Base-by-base conservation (phyloP, 257 asterid species). In the Rhazya stricta region DNA sequence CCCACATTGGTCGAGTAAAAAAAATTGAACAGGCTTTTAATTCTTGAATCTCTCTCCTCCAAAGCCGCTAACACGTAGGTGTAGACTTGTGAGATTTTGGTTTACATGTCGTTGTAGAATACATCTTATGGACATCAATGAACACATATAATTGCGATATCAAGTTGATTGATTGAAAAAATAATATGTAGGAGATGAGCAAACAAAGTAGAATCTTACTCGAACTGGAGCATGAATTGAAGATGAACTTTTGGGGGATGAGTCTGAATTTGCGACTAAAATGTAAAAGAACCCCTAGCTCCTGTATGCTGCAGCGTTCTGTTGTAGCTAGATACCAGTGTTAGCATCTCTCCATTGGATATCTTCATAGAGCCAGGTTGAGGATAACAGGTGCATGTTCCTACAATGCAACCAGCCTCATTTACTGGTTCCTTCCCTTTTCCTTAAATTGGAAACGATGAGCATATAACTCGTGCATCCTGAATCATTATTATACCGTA, bases 351-450 rank as follows among this genome's bases (percentile, higher is more conserved):
- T 48, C 97, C 96, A 1, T 84, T 75, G 23, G 87, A 82, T 78
- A 91, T 87, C 91, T 83, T 89, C 83, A 91, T 72, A 6, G 97
- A 84, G 50, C 97, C 97, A 15, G 96, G 95, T 61, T 77, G 78
- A 67, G 98, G 97, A 77, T 94, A 91, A 69, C 97, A 94, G 0
- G 95, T 84, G 27, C 97, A 82, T 97, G 90, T 94, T 63, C 98
- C 98, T 16, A 94, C 97, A 5, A 90, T 82, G 79, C 86, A 89
- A 71, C 98, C 98, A 11, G 89, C 90, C 79, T 94, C 98, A 41
- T 94, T 89, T 67, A 97, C 98, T 60, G 87, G 81, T 81, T 91
- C 91, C 13, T 84, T 78, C 51, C 97, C 97, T 4, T 71, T 76
- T 65, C 97, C 98, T n/a, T 94, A 94, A 3, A 76, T 85, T 48